phyloP scores from a whole-genome alignment of 352 stramenopile species.

The Lagenidium sp. region DNA sequence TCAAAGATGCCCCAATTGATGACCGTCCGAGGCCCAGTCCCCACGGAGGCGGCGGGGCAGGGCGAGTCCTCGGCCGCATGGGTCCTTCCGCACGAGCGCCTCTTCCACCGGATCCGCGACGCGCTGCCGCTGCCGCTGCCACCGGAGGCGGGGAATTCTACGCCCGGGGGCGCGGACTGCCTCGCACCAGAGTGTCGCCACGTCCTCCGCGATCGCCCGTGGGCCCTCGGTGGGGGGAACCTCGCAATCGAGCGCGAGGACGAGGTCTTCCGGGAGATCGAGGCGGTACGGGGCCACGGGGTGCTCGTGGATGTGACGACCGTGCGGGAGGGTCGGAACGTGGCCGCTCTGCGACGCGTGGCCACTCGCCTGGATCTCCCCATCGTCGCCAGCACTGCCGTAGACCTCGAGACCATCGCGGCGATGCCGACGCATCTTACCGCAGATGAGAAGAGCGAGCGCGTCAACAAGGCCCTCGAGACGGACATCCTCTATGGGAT shows the following conservation, averaged over 20 bases:
- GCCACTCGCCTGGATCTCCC: conserved; percentile 30
- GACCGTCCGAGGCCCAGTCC: conserved; percentile 32
- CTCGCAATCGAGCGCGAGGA: conserved; percentile 56
- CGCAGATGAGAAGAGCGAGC: conserved; percentile 28
- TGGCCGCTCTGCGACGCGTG: conserved; percentile 8
- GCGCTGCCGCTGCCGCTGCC: no score
- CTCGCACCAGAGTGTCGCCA: conserved; percentile 48
- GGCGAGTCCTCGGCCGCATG: no score
- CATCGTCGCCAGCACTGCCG: conserved; percentile 47
- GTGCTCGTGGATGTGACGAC: conserved; percentile 50
- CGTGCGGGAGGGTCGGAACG: conserved; percentile 34
- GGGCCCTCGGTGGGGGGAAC: conserved; percentile 28
- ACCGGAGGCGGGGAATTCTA: no score
- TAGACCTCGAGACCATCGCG: conserved; percentile 20
- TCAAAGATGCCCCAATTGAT: conserved; percentile 4
- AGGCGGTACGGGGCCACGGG: conserved; percentile 11
- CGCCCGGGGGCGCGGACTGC: no score
- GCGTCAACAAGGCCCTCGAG: conserved; percentile 41
- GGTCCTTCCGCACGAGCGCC: conserved; percentile 43
- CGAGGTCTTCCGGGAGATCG: conserved; percentile 63
- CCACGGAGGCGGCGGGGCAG: conserved; percentile 12
- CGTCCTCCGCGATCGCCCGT: conserved; percentile 33
- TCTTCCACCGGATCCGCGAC: conserved; percentile 39
- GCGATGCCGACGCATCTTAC: conserved; percentile 9
- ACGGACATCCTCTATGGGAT: conserved; percentile 66